These are phyloP conservation scores for Scalesia atractyloides DNA, from an alignment of 129 eudicot species.

Conservation along the genomic window DNA sequence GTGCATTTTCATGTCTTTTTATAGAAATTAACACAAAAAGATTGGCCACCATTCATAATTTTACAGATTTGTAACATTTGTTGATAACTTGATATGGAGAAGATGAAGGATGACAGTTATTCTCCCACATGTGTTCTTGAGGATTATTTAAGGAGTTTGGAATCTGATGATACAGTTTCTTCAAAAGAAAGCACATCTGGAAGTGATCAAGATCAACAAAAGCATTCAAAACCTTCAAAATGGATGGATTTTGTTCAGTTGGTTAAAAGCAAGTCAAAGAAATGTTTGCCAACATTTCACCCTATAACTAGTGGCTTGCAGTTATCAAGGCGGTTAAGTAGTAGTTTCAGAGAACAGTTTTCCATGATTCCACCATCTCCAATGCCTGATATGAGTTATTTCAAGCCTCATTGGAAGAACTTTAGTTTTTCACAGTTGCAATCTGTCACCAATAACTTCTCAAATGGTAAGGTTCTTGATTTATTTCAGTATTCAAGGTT, in stretches of 20 bases:
- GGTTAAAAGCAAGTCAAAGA: conserved; percentile 54
- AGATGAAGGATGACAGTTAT: conserved; percentile 43
- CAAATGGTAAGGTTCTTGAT: conserved; percentile 48
- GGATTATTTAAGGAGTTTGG: conserved; percentile 66
- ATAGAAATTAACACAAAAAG: conserved; percentile 10
- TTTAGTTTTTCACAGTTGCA: conserved; percentile 68
- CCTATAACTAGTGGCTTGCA: conserved; percentile 50
- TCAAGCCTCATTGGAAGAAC: conserved; percentile 82
- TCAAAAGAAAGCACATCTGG: conserved; percentile 71
- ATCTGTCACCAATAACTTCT: conserved; percentile 75
- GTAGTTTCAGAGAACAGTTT: conserved; percentile 62
- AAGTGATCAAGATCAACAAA: conserved; percentile 36
- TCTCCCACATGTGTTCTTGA: conserved; percentile 89
- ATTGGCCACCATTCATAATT: conserved; percentile 8
- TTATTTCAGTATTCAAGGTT: conserved; percentile 5
- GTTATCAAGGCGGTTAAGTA: conserved; percentile 65
- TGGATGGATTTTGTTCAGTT: conserved; percentile 55
- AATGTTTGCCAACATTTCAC: conserved; percentile 47
- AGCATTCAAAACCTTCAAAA: conserved; percentile 43
- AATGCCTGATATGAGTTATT: conserved; percentile 44
- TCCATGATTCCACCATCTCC: conserved; percentile 28
- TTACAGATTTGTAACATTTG: conserved; percentile 16
- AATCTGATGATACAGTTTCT: conserved; percentile 55
- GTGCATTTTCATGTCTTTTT: conserved; percentile 16
- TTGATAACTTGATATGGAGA: conserved; percentile 47